phyloP scores from a whole-genome alignment of 2,329 filamentous ascomycete species.

The Ophiostoma tasmaniense region DNA sequence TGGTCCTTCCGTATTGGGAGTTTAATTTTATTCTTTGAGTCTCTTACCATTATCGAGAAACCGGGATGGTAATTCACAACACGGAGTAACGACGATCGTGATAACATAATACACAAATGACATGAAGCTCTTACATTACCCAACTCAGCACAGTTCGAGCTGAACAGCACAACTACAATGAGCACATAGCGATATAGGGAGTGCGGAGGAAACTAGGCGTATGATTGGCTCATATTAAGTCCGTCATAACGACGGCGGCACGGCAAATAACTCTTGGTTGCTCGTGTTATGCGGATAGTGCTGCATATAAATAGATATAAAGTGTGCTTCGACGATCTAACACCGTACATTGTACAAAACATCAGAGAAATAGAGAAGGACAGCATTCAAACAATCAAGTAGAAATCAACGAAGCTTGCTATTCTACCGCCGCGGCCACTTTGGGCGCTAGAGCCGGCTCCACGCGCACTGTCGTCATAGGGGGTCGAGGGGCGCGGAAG shows the following conservation, averaged over 20 bases:
- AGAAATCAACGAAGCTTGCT: neutral
- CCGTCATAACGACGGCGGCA: neutral
- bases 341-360: neutral
- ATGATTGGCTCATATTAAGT: neutral
- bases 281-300: neutral
- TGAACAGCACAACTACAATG: neutral
- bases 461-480: constrained; percentile 3
- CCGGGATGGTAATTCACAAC: neutral
- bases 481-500: neutral
- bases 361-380: neutral
- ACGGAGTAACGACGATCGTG: neutral
- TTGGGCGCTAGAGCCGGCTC: neutral
- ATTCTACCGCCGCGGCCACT: neutral
- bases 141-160: neutral
- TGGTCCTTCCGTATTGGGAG: neutral
- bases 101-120: neutral
- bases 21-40: neutral
- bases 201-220: neutral
- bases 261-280: neutral
- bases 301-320: neutral
- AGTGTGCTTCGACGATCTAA: neutral
- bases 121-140: neutral
- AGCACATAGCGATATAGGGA: neutral
- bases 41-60: neutral
- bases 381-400: neutral